phyloP scores from a whole-genome alignment of 306 rosid genomes.

The Quercus ilex region DNA sequence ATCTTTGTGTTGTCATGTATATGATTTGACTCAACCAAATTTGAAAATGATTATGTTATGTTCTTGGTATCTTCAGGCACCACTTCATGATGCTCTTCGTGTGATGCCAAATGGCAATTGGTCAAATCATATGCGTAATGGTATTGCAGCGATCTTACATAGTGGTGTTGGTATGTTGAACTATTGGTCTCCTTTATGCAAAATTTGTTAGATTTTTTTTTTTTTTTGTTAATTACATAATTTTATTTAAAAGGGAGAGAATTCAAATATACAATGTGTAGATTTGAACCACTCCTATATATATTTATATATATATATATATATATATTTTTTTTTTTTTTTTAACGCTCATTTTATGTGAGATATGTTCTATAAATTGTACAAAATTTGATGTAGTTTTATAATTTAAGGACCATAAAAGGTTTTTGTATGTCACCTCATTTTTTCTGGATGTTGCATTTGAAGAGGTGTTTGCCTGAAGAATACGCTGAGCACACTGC shows the following conservation, averaged over 20 bases:
- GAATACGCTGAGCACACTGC: neutral
- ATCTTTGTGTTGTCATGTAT: constrained; percentile 8
- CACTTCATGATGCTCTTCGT: constrained; percentile 47
- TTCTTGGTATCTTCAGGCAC: constrained; percentile 42
- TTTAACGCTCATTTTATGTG: neutral
- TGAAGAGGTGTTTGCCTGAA: neutral
- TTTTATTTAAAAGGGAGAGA: too few species aligned
- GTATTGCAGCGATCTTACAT: constrained; percentile 76
- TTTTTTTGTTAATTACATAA: neutral
- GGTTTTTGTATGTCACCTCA: neutral
- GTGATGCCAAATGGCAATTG: constrained; percentile 47
- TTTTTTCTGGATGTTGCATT: neutral
- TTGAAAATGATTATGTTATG: constrained; percentile 14
- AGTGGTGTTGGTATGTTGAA: constrained; percentile 77
- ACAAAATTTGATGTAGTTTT: neutral
- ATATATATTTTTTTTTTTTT: too few species aligned
- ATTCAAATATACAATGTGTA: too few species aligned
- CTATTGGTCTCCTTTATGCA: neutral
- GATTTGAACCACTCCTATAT: too few species aligned
- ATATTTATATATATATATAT: neutral
- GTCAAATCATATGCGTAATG: constrained; percentile 61
- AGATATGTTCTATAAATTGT: neutral
- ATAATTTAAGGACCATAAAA: neutral
- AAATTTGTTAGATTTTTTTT: neutral
- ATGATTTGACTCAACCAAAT: constrained; percentile 14